Evolutionary conservation across 2,329 filamentous ascomycete genomes (phyloP), one percentile per base, ranked within the genome.

Genomic region (Hypoxylon sp.): DNA sequence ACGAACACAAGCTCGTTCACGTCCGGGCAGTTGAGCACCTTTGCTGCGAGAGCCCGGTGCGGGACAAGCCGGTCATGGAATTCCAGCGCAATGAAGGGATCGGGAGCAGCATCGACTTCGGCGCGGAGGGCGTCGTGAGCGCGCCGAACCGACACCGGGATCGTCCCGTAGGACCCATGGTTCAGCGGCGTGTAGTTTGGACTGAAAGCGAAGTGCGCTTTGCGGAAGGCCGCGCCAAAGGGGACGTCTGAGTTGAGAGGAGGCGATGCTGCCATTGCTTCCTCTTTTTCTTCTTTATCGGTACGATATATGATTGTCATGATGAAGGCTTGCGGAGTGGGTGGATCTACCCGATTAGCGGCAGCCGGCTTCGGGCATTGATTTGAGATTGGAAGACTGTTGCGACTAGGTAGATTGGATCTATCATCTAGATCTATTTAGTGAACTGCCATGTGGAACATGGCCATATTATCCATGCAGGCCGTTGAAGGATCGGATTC

Each of bases 1-100:
- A 91, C 85, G 71, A 91, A 87, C 0, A 91, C 90, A 1, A 78
- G 48, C 44, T 77, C 75, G 31, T 75, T 66, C 2, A 63, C 65
- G 2, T 69, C 60, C 13, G 63, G 39, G 50, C 73, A 76, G 29
- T 51, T 33, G 3, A 78, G 64, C 2, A 74, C 1, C 0, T 33
- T 19, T 0, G 76, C 74, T 3, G 70, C 60, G 0, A 71, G 58
- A 1, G 37, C 63, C 1, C 77, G 74, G 33, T 74, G 63, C 31
- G 58, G 39, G 3, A 33, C 55, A 1, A 78, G 66, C 1, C 75
- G 72, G 2, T 48, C 39, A 3, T 74, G 22, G 62, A 73, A 75
- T n/a, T 73, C 65, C 1, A 77, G 65, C 1, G 67, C 71, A 59
- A 78, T 76, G 73, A 78, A 78, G 2, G 70, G 71, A 64, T 78